Evolutionary conservation across 805 yeast genomes (phyloP), one percentile per base, ranked within the genome.

Genomic region (Saccharomycodes ludwigii): DNA sequence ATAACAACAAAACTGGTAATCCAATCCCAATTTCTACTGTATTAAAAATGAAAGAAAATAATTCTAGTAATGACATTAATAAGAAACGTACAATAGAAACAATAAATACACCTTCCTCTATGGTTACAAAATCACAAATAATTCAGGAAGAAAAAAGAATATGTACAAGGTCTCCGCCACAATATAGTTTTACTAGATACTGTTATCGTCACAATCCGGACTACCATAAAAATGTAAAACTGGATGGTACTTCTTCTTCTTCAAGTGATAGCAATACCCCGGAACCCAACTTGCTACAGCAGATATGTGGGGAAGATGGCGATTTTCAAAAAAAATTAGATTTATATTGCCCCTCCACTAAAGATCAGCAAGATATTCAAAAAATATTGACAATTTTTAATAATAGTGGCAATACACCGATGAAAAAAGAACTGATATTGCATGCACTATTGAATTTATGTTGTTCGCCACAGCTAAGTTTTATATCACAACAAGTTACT

Each of bases 141-240:
- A 6, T 6, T 29, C 22, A 12, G 21, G 23, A 17, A 25, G 21
- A 5, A 33, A 29, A 23, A 18, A 18, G n/a, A 33, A 29, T 13
- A 20, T 13, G 15, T 17, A 29, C 5, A 29, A 25, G n/a, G 6
- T 22, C 18, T 6, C 34, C 47, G 24, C 59, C 59, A 14, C 41
- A 45, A 29, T 77, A 68, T 41, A 68, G 71, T 43, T 70, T 65
- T 47, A 78, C 74, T 43, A 67, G 68, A 41, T 88, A 71, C 57
- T 88, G 98, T 50, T 88, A 88, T 54, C 64, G 97, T 32, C 98
- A 88, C 55, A 83, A 88, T 48, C 97, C 97, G 3, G 86, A 83
- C 34, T 67, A 82, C 27, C 73, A 75, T 29, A 73, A 84, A 47
- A n/a, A n/a, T n/a, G n/a, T n/a, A 76, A 76, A 49, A 76, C n/a